Percentiles rank a stretch among this genome's conserved stretches.
Evolutionary conservation across 352 stramenopile genomes (phyloP).

Genomic region (Thraustochytrium sp.): DNA sequence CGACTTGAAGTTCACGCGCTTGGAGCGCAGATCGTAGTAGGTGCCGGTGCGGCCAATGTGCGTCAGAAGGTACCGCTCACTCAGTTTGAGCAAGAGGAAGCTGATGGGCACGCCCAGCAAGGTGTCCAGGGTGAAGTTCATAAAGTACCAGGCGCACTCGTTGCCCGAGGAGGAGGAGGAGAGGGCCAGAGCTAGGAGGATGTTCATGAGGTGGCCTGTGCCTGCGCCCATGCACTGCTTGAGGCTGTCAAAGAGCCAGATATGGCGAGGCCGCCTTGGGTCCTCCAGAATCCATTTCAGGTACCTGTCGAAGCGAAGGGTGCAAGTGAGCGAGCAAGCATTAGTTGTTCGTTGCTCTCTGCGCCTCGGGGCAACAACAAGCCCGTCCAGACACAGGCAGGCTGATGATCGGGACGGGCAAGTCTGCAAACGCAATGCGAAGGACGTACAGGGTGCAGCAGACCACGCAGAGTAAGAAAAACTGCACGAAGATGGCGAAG

Average conservation of each 20-base stretch:
- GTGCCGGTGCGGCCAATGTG: neutral
- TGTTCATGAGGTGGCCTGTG: slow-evolving; percentile 25
- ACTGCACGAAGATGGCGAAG: slow-evolving; percentile 33
- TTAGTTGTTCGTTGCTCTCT: neutral
- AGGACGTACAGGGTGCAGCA: slow-evolving; percentile 12
- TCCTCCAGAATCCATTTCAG: slow-evolving; percentile 38
- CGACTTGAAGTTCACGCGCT: neutral
- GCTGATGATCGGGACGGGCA: too few species aligned
- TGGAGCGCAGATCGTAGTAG: slow-evolving; percentile 1
- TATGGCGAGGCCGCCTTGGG: neutral
- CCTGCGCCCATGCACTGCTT: slow-evolving; percentile 21
- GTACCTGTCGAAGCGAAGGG: neutral
- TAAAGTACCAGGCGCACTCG: slow-evolving; percentile 27
- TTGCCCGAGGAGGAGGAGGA: slow-evolving; percentile 10
- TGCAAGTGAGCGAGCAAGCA: neutral
- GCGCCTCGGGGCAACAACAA: neutral
- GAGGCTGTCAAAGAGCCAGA: slow-evolving; percentile 22
- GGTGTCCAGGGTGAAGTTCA: slow-evolving; percentile 31
- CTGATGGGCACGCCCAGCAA: slow-evolving; percentile 5
- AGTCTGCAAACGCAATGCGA: too few species aligned
- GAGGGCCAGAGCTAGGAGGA: neutral
- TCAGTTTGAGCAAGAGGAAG: neutral
- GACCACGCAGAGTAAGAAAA: slow-evolving; percentile 14
- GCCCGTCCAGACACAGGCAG: too few species aligned
- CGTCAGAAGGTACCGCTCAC: neutral